These are phyloP conservation scores for Corynascus novoguineensis DNA, from an alignment of 495 filamentous ascomycete genomes.

Conservation along the genomic window DNA sequence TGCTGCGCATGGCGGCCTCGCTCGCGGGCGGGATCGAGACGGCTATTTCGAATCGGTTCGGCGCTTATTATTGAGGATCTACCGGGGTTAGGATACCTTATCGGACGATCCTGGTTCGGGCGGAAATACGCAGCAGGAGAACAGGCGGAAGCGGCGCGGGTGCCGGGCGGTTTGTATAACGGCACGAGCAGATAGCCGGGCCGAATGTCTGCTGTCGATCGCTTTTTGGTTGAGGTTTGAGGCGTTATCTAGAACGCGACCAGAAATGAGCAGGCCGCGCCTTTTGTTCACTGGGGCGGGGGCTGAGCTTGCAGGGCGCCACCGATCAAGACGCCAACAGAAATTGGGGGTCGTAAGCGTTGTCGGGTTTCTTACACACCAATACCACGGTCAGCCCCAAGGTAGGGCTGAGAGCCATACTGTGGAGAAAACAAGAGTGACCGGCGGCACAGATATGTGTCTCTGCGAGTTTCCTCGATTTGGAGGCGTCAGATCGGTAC, in stretches of 20 bases:
- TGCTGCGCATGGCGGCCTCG: slow-evolving; percentile 30
- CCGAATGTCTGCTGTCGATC: background rate
- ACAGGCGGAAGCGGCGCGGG: background rate
- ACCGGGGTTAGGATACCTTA: background rate
- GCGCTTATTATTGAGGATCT: slow-evolving; percentile 11
- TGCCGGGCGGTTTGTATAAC: background rate
- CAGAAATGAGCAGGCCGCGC: slow-evolving; percentile 15
- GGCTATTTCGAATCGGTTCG: no score
- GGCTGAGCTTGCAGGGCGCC: slow-evolving; percentile 9
- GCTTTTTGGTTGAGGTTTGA: background rate
- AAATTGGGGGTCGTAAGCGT: background rate
- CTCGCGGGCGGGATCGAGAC: slow-evolving; percentile 6
- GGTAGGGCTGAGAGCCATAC: slow-evolving; percentile 17
- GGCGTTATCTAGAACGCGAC: background rate
- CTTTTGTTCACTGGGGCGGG: slow-evolving; percentile 16
- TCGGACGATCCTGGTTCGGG: background rate
- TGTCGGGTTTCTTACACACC: background rate
- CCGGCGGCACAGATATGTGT: background rate
- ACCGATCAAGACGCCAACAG: slow-evolving; percentile 2
- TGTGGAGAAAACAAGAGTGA: background rate
- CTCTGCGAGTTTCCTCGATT: background rate
- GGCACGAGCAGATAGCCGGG: background rate
- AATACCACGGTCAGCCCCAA: background rate
- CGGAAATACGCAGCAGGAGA: background rate
- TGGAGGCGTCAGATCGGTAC: background rate